Evolutionary conservation across 192 early-diverging fungal genomes (phyloP), one percentile per base, ranked within the genome.

Genomic region (Coemansia sp.): DNA sequence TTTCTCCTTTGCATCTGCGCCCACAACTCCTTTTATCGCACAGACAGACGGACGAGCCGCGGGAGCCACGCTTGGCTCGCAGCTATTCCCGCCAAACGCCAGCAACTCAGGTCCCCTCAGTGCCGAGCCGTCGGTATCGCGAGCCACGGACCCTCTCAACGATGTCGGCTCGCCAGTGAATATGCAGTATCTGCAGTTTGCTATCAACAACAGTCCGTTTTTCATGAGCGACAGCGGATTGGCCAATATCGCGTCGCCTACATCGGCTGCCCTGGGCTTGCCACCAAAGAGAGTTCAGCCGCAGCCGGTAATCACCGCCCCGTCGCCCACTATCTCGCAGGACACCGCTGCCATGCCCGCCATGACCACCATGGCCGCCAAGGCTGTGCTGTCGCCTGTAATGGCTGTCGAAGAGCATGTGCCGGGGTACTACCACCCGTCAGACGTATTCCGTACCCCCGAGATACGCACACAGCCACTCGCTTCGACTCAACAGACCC

Each of bases 1-100:
- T 53, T 74, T 74, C 55, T 74, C 71, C 32, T 74, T 74, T 59
- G 71, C 71, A 57, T 74, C 71, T 49, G 71, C 71, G 29, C 71
- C 71, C 22, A 63, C 64, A 18, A 74, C 71, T n/a, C 71, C 71
- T 36, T 74, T 67, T 50, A 74, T 74, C 15, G 44, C 71, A 46
- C 71, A 74, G 50, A 58, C 53, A 14, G 70, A 73, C 30, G 64
- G 55, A 13, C 59, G 51, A 17, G 40, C 59, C 11, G 53, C 40
- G 32, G 55, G 18, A n/a, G 17, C 39, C 6, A 11, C 41, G 8
- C 44, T 28, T 15, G 38, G 23, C 1, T 28, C 53, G 13, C 67
- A 70, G 44, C 57, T 63, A 30, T 41, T 62, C 18, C 44, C 48
- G 30, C 46, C 54, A 18, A 13, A 47, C 53, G 29, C 66, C 33